Evolutionary conservation across 2,329 filamentous ascomycete species (phyloP).

Genomic region (Pseudogymnoascus sp.): DNA sequence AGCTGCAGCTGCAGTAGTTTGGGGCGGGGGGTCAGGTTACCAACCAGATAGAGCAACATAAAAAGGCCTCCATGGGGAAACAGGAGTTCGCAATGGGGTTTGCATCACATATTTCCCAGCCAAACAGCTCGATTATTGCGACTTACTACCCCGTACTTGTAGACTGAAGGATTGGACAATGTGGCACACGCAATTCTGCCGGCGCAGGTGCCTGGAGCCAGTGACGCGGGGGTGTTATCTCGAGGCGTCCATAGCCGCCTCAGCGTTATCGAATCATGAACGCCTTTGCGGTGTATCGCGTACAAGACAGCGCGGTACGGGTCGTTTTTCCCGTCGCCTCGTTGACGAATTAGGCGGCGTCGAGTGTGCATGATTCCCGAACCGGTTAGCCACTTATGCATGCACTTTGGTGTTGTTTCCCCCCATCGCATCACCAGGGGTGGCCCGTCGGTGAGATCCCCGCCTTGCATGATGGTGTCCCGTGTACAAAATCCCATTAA

Average conservation of each 20-base stretch:
- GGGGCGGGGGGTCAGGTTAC: neutral
- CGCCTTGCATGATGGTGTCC: neutral
- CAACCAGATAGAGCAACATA: neutral
- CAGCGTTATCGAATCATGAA: slow-evolving; percentile 1
- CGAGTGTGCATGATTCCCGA: neutral
- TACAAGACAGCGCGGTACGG: neutral
- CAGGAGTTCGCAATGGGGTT: neutral
- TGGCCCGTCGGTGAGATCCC: neutral
- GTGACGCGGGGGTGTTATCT: neutral
- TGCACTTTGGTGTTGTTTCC: slow-evolving; percentile 7
- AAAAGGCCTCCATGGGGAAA: neutral
- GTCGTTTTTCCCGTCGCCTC: slow-evolving; percentile 2
- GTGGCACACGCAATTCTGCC: neutral
- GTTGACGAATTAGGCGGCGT: slow-evolving; percentile 3
- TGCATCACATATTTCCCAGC: neutral
- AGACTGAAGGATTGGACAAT: neutral
- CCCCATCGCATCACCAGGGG: neutral
- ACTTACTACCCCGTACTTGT: neutral
- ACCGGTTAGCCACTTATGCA: neutral
- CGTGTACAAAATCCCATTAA: neutral
- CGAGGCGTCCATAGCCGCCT: slow-evolving; percentile 2
- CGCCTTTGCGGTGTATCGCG: neutral
- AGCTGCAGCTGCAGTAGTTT: slow-evolving; percentile 5
- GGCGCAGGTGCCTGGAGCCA: slow-evolving; percentile 4
- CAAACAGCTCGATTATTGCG: neutral